These are phyloP conservation scores for Geranium brycei DNA, from an alignment of 345 rosid species.

Conservation along the genomic window DNA sequence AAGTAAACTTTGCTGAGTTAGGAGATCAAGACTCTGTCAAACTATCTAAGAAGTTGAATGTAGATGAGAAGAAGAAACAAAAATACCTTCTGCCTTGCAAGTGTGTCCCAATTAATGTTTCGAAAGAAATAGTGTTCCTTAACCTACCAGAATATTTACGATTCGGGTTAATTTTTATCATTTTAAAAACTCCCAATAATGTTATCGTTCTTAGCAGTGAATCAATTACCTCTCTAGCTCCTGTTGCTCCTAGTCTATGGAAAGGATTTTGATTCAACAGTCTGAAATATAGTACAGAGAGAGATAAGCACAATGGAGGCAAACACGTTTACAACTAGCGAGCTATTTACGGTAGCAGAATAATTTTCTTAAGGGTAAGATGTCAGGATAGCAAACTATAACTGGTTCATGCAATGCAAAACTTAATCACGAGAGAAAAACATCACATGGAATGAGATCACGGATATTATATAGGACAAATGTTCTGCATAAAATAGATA, in stretches of 20 bases:
- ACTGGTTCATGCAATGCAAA: no score
- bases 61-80: background rate
- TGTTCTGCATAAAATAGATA: slow-evolving; percentile 1
- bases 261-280: slow-evolving; percentile 76
- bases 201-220: slow-evolving; percentile 3
- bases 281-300: slow-evolving; percentile 30
- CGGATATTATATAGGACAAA: no score
- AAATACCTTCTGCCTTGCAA: slow-evolving; percentile 81
- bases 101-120: slow-evolving; percentile 89
- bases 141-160: slow-evolving; percentile 34
- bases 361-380: no score
- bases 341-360: no score
- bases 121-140: slow-evolving; percentile 71
- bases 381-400: background rate
- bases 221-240: slow-evolving; percentile 63
- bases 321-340: no score
- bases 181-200: background rate
- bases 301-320: background rate
- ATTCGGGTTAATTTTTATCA: slow-evolving; percentile 12
- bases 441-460: no score
- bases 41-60: no score
- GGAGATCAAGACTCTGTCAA: slow-evolving; percentile 4
- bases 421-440: no score
- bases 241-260: slow-evolving; percentile 88
- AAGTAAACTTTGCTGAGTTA: slow-evolving; percentile 7